A percentile compares a stretch with the other conserved stretches of the same genome.
Evolutionary conservation across 2,329 filamentous ascomycete genomes (phyloP).

Genomic region (Alternaria tenuissima): DNA sequence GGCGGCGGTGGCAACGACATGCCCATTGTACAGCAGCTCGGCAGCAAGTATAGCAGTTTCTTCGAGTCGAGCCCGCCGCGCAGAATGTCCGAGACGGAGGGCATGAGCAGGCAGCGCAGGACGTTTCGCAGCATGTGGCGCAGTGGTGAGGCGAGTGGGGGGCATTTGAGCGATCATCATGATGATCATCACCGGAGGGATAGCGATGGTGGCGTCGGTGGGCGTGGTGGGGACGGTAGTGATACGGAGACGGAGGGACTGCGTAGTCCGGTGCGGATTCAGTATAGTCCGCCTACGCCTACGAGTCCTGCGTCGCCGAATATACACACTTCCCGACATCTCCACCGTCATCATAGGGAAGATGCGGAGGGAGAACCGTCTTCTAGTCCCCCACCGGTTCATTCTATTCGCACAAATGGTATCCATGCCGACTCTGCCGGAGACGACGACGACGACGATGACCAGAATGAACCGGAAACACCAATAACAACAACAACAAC

Average conservation of each 20-base stretch:
- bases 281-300: slow-evolving; percentile 45
- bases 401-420: neutral
- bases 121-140: slow-evolving; percentile 47
- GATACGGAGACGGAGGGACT: slow-evolving; percentile 46
- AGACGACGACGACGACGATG: fast-evolving
- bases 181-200: slow-evolving; percentile 45
- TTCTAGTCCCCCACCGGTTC: neutral
- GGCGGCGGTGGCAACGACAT: slow-evolving; percentile 43
- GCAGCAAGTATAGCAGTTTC: slow-evolving; percentile 44
- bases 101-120: slow-evolving; percentile 37
- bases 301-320: neutral
- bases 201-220: neutral
- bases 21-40: slow-evolving; percentile 57
- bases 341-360: too few relatives aligned
- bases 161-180: slow-evolving; percentile 19
- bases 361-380: neutral
- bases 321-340: too few relatives aligned
- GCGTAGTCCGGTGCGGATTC: slow-evolving; percentile 42
- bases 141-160: slow-evolving; percentile 24
- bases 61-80: slow-evolving; percentile 37
- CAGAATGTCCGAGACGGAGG: slow-evolving; percentile 39
- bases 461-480: neutral
- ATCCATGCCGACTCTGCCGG: fast-evolving
- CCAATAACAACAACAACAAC: neutral
- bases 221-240: slow-evolving; percentile 12